Percentiles rank a stretch among this genome's conserved stretches.
phyloP scores from a whole-genome alignment of 2,329 filamentous ascomycete species.

The Trichoderma aggressivum region DNA sequence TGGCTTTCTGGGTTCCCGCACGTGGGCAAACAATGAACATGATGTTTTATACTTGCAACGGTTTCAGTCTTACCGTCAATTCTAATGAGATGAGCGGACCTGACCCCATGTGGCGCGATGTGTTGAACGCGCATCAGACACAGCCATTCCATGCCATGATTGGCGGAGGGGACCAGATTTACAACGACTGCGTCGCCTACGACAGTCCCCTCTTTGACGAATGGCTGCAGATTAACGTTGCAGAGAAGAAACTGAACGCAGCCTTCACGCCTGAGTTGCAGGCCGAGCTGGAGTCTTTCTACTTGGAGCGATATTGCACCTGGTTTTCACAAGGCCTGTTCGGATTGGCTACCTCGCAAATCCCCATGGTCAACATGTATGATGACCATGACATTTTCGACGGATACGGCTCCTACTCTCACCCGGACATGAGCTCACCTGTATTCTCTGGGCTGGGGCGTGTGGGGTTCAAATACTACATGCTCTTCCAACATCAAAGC shows the following conservation, averaged over 20 bases:
- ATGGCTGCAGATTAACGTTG: slow-evolving; percentile 80
- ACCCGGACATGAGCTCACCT: slow-evolving; percentile 85
- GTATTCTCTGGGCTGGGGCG: slow-evolving; percentile 88
- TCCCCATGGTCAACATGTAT: slow-evolving; percentile 98
- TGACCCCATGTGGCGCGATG: slow-evolving; percentile 94
- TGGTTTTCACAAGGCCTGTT: slow-evolving; percentile 98
- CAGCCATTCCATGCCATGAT: slow-evolving; percentile 97
- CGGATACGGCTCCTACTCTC: slow-evolving; percentile 88
- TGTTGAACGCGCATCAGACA: slow-evolving; percentile 86
- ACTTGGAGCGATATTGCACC: slow-evolving; percentile 80
- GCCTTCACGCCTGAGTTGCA: slow-evolving; percentile 81
- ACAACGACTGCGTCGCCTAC: slow-evolving; percentile 80
- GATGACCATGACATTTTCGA: slow-evolving; percentile 93
- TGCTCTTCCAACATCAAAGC: slow-evolving; percentile 97
- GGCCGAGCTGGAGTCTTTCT: slow-evolving; percentile 83
- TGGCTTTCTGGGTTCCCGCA: slow-evolving; percentile 92
- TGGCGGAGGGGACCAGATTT: slow-evolving; percentile 94
- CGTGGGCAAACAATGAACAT: slow-evolving; percentile 89
- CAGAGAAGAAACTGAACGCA: slow-evolving; percentile 72
- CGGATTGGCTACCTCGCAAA: slow-evolving; percentile 86
- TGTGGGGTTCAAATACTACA: slow-evolving; percentile 96
- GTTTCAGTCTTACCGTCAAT: slow-evolving; percentile 79
- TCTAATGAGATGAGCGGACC: slow-evolving; percentile 81
- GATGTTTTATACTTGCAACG: slow-evolving; percentile 98
- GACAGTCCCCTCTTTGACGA: slow-evolving; percentile 74